Base-by-base conservation (phyloP, 192 early-diverging fungal species). In the Linnemannia zychae region DNA sequence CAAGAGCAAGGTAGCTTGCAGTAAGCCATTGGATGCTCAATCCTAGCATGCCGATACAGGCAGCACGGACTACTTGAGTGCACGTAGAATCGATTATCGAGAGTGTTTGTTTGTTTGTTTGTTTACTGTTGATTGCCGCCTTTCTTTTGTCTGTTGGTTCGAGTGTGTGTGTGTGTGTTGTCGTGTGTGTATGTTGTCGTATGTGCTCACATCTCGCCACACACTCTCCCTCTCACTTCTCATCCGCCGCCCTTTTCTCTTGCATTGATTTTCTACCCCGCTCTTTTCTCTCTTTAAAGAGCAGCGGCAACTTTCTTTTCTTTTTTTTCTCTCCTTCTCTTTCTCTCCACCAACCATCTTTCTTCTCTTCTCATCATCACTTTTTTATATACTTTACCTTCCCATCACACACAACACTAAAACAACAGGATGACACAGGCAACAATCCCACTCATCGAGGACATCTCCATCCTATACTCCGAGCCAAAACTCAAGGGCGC, bases 391-490 rank as follows among this genome's bases (percentile, higher is more conserved):
- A 20, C 28, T 7, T 36, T 71, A 50, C 71, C 46, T 4, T 60
- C 37, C 37, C 47, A n/a, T 4, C 6, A 36, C 24, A n/a, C 44
- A 76, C 36, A n/a, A n/a, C n/a, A n/a, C n/a, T n/a, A n/a, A n/a
- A n/a, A n/a, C n/a, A n/a, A n/a, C 40, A 44, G 3, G 33, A 84
- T 73, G 71, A 71, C 66, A 15, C 74, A 67, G 7, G 20, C 72
- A 9, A 67, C 70, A 49, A 79, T 85, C 70, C 83, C 83, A 18
- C 40, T 79, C 68, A 85, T 85, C 38, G 63, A 78, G 28, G 77
- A 85, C 83, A 85, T 85, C 69, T 79, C 77, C 16, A 69, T 79
- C 67, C 83, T 85, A 65, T 85, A 85, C 70, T 85, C 83, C 3
- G 77, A 70, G 17, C 78, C 77, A 71, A 85, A 85, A 74, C 33